phyloP scores from a whole-genome alignment of 2,329 filamentous ascomycete species.

The Diaporthe destruens region DNA sequence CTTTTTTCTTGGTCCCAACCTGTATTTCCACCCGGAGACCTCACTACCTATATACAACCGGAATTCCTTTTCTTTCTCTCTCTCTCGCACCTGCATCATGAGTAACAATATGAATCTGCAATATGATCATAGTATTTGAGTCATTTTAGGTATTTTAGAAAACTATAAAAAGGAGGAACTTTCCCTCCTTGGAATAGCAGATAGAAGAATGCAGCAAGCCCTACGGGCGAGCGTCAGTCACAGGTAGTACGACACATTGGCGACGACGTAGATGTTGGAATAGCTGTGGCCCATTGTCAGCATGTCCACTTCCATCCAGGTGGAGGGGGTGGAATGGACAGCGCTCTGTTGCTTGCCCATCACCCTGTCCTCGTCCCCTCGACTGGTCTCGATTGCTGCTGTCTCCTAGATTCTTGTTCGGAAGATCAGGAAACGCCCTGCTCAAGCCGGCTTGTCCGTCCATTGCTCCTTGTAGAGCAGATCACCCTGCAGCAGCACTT shows the following conservation, averaged over 20 bases:
- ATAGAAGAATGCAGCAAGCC: too few species aligned
- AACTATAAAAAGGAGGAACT: too few species aligned
- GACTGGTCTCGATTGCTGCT: background rate
- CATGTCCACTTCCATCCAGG: constrained; percentile 55
- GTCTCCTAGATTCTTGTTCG: constrained; percentile 10
- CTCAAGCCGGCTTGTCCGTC: constrained; percentile 20
- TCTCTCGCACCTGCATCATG: too few species aligned
- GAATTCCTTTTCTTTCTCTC: background rate
- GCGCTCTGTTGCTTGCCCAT: constrained; percentile 50
- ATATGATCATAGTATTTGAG: too few species aligned
- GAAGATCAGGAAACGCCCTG: constrained; percentile 21
- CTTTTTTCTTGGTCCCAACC: background rate
- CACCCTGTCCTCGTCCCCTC: background rate
- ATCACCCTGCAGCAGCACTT: background rate
- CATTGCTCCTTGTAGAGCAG: constrained; percentile 5
- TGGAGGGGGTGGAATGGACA: constrained; percentile 53
- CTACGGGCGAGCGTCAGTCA: too few species aligned
- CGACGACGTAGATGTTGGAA: constrained; percentile 54
- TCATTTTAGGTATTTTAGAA: too few species aligned
- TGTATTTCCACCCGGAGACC: constrained; percentile 11
- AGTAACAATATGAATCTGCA: too few species aligned
- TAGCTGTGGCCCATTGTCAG: constrained; percentile 48
- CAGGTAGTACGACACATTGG: constrained; percentile 72
- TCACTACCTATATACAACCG: constrained; percentile 26
- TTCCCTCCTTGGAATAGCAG: too few species aligned